Evolutionary conservation across 129 eudicot species (phyloP).

Genomic region (Chrysanthemum seticuspe): DNA sequence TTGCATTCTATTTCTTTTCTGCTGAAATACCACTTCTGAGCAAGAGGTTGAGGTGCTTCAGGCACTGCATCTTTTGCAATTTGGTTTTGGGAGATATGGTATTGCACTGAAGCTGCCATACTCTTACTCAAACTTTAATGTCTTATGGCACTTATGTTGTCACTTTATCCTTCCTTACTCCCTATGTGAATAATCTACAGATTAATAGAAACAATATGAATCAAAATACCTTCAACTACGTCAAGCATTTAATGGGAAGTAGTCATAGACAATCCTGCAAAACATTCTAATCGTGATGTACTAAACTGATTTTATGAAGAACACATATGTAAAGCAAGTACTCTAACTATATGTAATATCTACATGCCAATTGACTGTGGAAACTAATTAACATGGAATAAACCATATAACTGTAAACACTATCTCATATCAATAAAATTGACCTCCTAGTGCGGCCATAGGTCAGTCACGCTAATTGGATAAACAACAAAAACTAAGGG

Average conservation of each 20-base stretch:
- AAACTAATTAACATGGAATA: too few relatives aligned
- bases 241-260: neutral
- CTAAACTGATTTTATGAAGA: too few relatives aligned
- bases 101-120: conserved; percentile 40
- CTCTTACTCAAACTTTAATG: conserved; percentile 24
- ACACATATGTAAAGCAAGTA: too few relatives aligned
- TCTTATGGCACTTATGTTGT: neutral
- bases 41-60: conserved; percentile 25
- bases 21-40: conserved; percentile 54
- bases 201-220: neutral
- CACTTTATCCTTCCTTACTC: conserved; percentile 13
- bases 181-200: conserved; percentile 32
- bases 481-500: too few relatives aligned
- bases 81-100: conserved; percentile 32
- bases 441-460: too few relatives aligned
- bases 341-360: too few relatives aligned
- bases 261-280: neutral
- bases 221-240: neutral
- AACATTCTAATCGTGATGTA: neutral
- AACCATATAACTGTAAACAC: too few relatives aligned
- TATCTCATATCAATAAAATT: too few relatives aligned
- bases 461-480: too few relatives aligned
- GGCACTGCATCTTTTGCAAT: conserved; percentile 23
- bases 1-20: conserved; percentile 54
- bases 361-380: too few relatives aligned